Base-by-base conservation (phyloP, 2,329 filamentous ascomycete genomes). In the Hypocrella siamensis region DNA sequence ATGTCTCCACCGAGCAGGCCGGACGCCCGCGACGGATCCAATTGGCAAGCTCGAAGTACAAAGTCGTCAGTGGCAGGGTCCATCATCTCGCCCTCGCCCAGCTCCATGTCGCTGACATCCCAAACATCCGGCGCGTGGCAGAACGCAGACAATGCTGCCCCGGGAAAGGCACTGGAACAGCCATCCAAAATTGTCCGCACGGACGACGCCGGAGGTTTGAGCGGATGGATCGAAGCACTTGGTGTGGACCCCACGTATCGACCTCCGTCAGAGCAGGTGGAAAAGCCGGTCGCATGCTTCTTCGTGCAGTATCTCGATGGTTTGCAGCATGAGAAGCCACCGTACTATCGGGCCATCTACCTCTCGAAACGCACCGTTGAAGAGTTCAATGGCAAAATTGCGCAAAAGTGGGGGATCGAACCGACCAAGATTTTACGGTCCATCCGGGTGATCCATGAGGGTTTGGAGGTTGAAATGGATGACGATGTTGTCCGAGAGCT, bases 171-270 rank as follows among this genome's bases (percentile, higher is more conserved):
- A 54, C 53, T 67, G 43, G 48, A 75, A 52, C 51, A 80, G 27
- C 63, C 64, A 0, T 67, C 60, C 2, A 63, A 60, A 34, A 47
- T 74, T 28, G 54, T 51, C 33, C 65, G 66, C 41, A 65, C 63
- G 1, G 72, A 76, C 32, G 69, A 73, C 16, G 60, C 70, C 22
- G 77, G 77, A 8, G 72, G 68, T 17, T 60, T 85, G 18, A 79
- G 73, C 37, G 79, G 81, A 5, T 93, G 80, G 76, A 90, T 96
- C 39, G 85, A 94, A 49, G 84, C 85, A 1, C 58, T 93, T 6
- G 90, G 84, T 19, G 83, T 96, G n/a, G 90, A 96, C 49, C 63
- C 76, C 12, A 70, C 68, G 3, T 98, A 96, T 49, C 73, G 78
- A 35, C 79, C 90, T 28, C 86, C 86, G 1, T 58, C 67, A 1